Conservation (phyloP, 2,329 filamentous ascomycete species). For the Phoma sp. region DNA sequence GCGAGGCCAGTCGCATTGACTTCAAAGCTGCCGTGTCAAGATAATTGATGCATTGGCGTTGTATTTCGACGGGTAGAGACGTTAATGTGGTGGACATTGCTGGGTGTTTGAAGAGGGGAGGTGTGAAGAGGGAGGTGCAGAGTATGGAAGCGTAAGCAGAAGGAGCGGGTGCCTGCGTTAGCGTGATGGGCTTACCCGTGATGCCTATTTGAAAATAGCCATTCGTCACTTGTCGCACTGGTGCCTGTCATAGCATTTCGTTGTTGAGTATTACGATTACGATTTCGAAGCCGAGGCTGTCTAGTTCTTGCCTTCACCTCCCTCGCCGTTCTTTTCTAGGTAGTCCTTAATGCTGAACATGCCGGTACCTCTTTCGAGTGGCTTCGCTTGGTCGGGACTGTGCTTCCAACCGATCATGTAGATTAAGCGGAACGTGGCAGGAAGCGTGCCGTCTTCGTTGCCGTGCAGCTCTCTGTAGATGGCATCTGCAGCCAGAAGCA, state of each 20-base stretch:
- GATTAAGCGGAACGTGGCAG: slow-evolving; percentile 93
- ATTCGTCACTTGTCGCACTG: not conserved
- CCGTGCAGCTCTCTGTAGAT: slow-evolving; percentile 91
- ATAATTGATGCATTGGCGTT: slow-evolving; percentile 28
- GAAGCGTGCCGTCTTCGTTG: slow-evolving; percentile 69
- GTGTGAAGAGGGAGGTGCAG: not conserved
- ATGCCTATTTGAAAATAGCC: not conserved
- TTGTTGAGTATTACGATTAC: not conserved
- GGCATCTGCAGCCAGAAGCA: slow-evolving; percentile 83
- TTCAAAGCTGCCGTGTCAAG: slow-evolving; percentile 6
- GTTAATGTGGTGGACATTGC: not conserved
- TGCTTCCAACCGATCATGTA: slow-evolving; percentile 99
- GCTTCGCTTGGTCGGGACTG: slow-evolving; percentile 77
- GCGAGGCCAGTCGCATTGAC: slow-evolving; percentile 1
- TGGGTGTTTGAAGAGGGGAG: not conserved
- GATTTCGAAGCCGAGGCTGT: not conserved
- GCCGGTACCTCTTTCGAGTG: slow-evolving; percentile 82
- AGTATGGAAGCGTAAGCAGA: not conserved
- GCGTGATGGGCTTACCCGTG: slow-evolving; percentile 2
- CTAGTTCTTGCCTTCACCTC: slow-evolving; percentile 11
- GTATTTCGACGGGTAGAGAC: slow-evolving; percentile 28
- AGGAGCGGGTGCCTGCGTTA: slow-evolving; percentile 1
- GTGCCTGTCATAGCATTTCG: no score
- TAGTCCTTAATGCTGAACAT: slow-evolving; percentile 90
- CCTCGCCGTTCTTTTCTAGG: slow-evolving; percentile 58